Evolutionary conservation across 139 green algal species (phyloP).

Genomic region (Chlamydomonas asymmetrica): DNA sequence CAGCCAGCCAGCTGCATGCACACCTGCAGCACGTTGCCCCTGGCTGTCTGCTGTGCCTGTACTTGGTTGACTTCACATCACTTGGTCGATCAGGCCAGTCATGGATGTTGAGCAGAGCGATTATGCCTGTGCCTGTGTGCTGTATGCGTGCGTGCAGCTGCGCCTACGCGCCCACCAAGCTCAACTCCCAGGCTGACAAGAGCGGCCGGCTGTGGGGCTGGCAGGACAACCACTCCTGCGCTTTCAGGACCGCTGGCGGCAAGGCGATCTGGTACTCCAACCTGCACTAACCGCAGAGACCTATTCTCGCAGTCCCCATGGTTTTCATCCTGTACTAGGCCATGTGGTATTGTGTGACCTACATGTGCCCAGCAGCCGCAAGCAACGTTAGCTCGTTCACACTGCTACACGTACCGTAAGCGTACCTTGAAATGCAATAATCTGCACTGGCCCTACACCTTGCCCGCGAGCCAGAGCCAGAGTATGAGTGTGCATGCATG

Average conservation of each 20-base stretch:
- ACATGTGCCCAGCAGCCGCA: background rate
- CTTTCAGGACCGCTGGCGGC: constrained; percentile 11
- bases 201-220: constrained; percentile 21
- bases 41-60: too few species aligned
- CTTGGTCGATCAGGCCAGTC: too few species aligned
- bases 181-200: background rate
- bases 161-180: background rate
- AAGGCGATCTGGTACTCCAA: background rate
- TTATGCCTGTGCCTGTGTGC: too few species aligned
- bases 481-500: background rate
- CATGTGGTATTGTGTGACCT: background rate
- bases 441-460: background rate
- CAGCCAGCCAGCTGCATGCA: too few species aligned
- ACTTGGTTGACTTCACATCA: too few species aligned
- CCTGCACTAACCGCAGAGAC: background rate
- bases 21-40: too few species aligned
- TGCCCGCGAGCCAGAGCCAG: too few species aligned
- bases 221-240: constrained; percentile 11
- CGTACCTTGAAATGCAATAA: background rate
- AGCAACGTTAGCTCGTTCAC: background rate
- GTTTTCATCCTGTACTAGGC: background rate
- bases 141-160: too few species aligned
- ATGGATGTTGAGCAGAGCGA: too few species aligned
- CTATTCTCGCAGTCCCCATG: background rate
- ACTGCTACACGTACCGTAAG: background rate